These are phyloP conservation scores for Suillus americanus DNA, from an alignment of 768 basidiomycete species.

Conservation along the genomic window DNA sequence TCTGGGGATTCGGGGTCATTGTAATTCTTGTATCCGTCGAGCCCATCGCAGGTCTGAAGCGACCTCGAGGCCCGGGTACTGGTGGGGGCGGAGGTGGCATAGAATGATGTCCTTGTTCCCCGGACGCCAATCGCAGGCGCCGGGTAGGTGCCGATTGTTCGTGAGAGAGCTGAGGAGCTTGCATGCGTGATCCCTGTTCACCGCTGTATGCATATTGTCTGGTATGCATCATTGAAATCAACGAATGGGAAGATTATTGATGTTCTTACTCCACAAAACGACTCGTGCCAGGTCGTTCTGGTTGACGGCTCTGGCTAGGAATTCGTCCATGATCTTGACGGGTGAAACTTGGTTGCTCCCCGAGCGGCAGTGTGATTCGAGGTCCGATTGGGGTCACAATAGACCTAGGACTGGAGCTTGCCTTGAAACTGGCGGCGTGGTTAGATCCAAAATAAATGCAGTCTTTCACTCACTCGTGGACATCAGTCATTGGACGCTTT, in stretches of 20 bases:
- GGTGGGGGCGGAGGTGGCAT: constrained; percentile 33
- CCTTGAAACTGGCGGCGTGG: constrained; percentile 20
- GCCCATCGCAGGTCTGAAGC: constrained; percentile 23
- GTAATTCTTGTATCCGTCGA: constrained; percentile 9
- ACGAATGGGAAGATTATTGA: constrained; percentile 15
- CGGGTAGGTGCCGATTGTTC: constrained; percentile 42
- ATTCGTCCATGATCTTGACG: constrained; percentile 24
- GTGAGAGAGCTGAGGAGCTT: constrained; percentile 39
- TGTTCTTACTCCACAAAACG: constrained; percentile 47
- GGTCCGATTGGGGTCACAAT: constrained; percentile 56
- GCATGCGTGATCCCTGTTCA: constrained; percentile 42
- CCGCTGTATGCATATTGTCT: constrained; percentile 72
- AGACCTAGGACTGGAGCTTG: constrained; percentile 64
- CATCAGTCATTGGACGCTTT: constrained; percentile 58
- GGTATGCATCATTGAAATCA: constrained; percentile 11
- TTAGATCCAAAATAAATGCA: background rate
- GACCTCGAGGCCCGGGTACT: constrained; percentile 16
- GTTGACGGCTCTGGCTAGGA: constrained; percentile 13
- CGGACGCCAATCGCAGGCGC: constrained; percentile 35
- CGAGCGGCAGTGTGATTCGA: constrained; percentile 66
- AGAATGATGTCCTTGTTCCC: constrained; percentile 25
- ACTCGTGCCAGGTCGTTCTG: constrained; percentile 48
- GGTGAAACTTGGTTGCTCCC: constrained; percentile 44
- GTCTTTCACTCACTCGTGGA: constrained; percentile 38
- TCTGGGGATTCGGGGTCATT: constrained; percentile 13